Evolutionary conservation across 2,329 filamentous ascomycete species (phyloP).

Genomic region (Tolypocladium endophyticum): DNA sequence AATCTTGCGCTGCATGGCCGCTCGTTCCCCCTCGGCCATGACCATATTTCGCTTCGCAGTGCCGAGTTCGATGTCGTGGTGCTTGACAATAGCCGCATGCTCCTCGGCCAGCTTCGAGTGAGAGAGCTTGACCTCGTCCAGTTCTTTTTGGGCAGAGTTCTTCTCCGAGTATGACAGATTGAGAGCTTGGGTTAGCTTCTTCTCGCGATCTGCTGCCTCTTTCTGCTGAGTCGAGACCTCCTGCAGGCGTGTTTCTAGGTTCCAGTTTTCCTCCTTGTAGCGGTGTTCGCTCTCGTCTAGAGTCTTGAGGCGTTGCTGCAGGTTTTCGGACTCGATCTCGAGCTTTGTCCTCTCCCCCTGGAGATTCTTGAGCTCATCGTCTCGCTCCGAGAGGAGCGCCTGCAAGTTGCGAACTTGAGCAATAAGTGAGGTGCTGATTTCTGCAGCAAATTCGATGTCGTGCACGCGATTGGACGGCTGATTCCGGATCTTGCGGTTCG

Average conservation of each 20-base stretch:
- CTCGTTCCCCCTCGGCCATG: slow-evolving; percentile 67
- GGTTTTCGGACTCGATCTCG: slow-evolving; percentile 70
- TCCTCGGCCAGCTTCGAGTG: slow-evolving; percentile 76
- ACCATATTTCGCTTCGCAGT: slow-evolving; percentile 70
- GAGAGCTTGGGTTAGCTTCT: slow-evolving; percentile 65
- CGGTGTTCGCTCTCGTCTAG: slow-evolving; percentile 90
- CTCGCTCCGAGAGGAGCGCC: slow-evolving; percentile 71
- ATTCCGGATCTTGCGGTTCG: slow-evolving; percentile 80
- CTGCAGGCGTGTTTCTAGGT: slow-evolving; percentile 83
- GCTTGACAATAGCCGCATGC: slow-evolving; percentile 63
- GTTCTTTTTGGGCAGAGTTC: slow-evolving; percentile 65
- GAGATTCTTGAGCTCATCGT: slow-evolving; percentile 69
- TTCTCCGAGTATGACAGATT: slow-evolving; percentile 65
- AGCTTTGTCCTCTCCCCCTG: slow-evolving; percentile 67
- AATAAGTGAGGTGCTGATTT: slow-evolving; percentile 90
- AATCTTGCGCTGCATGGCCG: slow-evolving; percentile 70
- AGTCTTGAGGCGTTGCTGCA: slow-evolving; percentile 68
- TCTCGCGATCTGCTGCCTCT: slow-evolving; percentile 72
- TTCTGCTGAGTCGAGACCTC: slow-evolving; percentile 65
- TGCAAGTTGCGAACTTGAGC: slow-evolving; percentile 91
- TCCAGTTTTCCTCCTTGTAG: slow-evolving; percentile 99
- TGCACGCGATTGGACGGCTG: slow-evolving; percentile 81
- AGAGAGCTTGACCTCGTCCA: slow-evolving; percentile 78
- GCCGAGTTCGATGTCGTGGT: slow-evolving; percentile 81
- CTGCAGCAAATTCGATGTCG: slow-evolving; percentile 96